Evolutionary conservation across 2,329 filamentous ascomycete species (phyloP).

Genomic region (Pyrenophora graminea): DNA sequence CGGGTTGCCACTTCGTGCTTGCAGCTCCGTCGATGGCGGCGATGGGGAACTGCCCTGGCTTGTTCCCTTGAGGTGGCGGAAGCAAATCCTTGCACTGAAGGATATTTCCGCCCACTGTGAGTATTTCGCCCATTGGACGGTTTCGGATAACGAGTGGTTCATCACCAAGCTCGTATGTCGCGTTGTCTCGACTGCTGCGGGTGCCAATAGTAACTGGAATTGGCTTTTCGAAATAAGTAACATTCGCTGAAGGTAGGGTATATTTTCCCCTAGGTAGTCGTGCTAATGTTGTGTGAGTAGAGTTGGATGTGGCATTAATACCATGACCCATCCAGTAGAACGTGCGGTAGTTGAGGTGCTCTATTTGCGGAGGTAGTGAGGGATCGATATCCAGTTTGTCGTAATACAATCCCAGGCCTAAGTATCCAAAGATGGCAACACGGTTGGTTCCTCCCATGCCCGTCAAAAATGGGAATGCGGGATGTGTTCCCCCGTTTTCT

Average conservation of each 20-base stretch:
- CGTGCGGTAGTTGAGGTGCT: constrained; percentile 62
- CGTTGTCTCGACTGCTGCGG: constrained; percentile 33
- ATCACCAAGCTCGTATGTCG: constrained; percentile 53
- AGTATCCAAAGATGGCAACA: constrained; percentile 68
- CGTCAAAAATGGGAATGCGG: constrained; percentile 72
- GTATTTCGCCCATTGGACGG: constrained; percentile 58
- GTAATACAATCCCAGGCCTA: constrained; percentile 65
- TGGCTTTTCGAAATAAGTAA: constrained; percentile 55
- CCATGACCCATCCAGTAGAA: constrained; percentile 71
- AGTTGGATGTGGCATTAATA: constrained; percentile 64
- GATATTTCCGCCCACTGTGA: constrained; percentile 64
- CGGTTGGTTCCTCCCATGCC: constrained; percentile 72
- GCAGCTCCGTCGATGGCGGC: constrained; percentile 68
- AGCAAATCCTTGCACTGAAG: constrained; percentile 64
- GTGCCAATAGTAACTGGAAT: constrained; percentile 64
- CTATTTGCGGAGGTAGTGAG: constrained; percentile 67
- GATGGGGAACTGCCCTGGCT: constrained; percentile 71
- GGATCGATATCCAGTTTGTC: constrained; percentile 67
- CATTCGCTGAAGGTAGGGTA: constrained; percentile 58
- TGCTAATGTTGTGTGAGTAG: constrained; percentile 66
- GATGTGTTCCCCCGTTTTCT: constrained; percentile 67
- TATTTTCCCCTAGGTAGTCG: constrained; percentile 51
- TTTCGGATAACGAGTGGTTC: constrained; percentile 62
- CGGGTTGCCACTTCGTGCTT: constrained; percentile 70
- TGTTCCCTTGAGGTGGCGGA: constrained; percentile 44